Evolutionary conservation across 2,329 filamentous ascomycete species (phyloP).

Genomic region (Microsporum canis): DNA sequence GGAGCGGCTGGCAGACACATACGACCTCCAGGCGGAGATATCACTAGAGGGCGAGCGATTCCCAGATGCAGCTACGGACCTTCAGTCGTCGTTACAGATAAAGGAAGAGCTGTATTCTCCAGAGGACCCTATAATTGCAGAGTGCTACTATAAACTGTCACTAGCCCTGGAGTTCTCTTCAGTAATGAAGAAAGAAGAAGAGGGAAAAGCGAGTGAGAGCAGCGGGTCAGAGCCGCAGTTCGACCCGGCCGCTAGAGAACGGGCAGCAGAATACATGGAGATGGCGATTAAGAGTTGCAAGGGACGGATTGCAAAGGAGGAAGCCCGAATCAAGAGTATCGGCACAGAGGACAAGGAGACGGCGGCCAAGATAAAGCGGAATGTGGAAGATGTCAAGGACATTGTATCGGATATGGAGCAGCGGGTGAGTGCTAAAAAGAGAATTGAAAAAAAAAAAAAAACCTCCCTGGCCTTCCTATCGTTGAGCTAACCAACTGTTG

Average conservation of each 20-base stretch:
- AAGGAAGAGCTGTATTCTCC: conserved; percentile 68
- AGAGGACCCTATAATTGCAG: conserved; percentile 76
- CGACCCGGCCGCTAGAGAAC: conserved; percentile 43
- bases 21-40: conserved; percentile 89
- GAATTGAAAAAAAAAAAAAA: neutral
- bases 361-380: conserved; percentile 31
- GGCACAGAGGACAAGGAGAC: conserved; percentile 33
- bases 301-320: conserved; percentile 44
- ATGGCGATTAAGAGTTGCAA: conserved; percentile 49
- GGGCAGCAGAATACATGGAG: conserved; percentile 47
- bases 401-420: conserved; percentile 52
- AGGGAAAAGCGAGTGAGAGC: conserved; percentile 24
- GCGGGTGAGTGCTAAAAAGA: conserved; percentile 33
- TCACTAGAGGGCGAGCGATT: conserved; percentile 96
- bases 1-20: conserved; percentile 81
- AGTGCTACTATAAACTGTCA: conserved; percentile 93
- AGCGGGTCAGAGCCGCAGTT: conserved; percentile 7
- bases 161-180: conserved; percentile 90
- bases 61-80: conserved; percentile 72
- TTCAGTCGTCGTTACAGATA: conserved; percentile 62
- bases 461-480: neutral
- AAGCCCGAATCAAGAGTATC: conserved; percentile 31
- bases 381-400: conserved; percentile 48
- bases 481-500: neutral
- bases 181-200: conserved; percentile 43